phyloP scores from a whole-genome alignment of 768 basidiomycete genomes.

The Termitomyces sp. region DNA sequence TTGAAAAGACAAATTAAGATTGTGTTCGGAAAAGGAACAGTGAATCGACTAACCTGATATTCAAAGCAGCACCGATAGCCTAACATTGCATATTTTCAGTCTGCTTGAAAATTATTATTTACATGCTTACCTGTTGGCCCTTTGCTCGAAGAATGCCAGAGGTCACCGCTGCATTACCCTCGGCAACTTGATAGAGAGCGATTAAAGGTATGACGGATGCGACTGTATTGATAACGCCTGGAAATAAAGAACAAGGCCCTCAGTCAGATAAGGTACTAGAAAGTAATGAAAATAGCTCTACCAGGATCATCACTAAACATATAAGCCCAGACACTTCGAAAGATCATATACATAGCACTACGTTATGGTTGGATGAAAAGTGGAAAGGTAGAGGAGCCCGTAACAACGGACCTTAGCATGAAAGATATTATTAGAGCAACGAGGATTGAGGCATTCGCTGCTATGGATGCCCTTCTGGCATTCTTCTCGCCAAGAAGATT shows the following conservation, averaged over 20 bases:
- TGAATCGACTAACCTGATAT: constrained; percentile 48
- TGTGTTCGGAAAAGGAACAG: neutral
- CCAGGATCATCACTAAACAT: constrained; percentile 69
- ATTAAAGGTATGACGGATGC: constrained; percentile 69
- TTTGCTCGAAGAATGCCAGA: constrained; percentile 76
- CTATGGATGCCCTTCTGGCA: constrained; percentile 2
- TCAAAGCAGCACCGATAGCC: constrained; percentile 73
- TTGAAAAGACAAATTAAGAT: constrained; percentile 18
- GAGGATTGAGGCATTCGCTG: constrained; percentile 49
- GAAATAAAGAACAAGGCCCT: neutral
- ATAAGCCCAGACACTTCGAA: constrained; percentile 61
- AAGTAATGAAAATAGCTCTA: constrained; percentile 16
- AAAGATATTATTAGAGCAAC: constrained; percentile 41
- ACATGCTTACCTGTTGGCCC: constrained; percentile 58
- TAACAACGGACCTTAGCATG: neutral
- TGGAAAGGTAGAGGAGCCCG: neutral
- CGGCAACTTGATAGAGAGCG: constrained; percentile 77
- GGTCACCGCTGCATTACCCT: constrained; percentile 61
- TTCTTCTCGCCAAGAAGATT: constrained; percentile 8
- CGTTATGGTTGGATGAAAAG: neutral
- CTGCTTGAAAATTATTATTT: neutral
- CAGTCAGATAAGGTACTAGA: neutral
- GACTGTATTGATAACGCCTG: constrained; percentile 51
- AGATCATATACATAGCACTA: constrained; percentile 48
- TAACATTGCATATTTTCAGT: neutral